Evolutionary conservation across 352 stramenopile species (phyloP).

Genomic region (Detonula confervacea): DNA sequence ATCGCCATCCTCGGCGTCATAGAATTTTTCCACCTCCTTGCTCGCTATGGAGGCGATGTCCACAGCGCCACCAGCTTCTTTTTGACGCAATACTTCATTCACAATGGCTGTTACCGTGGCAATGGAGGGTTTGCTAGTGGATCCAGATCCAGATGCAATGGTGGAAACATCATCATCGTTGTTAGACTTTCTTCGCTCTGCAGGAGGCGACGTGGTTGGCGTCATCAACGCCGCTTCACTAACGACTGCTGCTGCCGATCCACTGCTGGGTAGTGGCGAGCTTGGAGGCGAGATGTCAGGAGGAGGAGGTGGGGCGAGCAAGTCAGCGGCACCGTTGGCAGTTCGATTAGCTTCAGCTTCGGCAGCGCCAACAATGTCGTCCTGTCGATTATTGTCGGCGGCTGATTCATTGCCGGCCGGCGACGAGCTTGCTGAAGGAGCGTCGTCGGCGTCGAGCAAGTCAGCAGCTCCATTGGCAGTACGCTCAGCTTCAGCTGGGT

Average conservation of each 20-base stretch:
- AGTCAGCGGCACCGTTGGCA: not conserved
- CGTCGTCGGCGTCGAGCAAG: not conserved
- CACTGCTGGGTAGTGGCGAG: not conserved
- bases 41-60: conserved; percentile 26
- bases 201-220: not conserved
- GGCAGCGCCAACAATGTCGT: not conserved
- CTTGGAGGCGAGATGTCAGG: not conserved
- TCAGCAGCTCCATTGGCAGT: not conserved
- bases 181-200: not conserved
- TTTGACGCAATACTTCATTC: conserved; percentile 19
- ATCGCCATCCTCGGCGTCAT: not conserved
- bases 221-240: not conserved
- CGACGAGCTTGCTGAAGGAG: not conserved
- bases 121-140: conserved; percentile 18
- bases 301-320: not conserved
- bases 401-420: not conserved
- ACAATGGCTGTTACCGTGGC: conserved; percentile 32
- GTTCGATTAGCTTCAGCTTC: not conserved
- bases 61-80: not conserved
- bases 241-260: not conserved
- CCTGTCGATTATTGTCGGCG: no score
- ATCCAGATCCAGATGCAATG: not conserved
- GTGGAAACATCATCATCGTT: not conserved
- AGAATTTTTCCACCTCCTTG: conserved; percentile 17
- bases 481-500: not conserved